Evolutionary conservation across 2,329 filamentous ascomycete genomes (phyloP).

Genomic region (Aureobasidium subglaciale): DNA sequence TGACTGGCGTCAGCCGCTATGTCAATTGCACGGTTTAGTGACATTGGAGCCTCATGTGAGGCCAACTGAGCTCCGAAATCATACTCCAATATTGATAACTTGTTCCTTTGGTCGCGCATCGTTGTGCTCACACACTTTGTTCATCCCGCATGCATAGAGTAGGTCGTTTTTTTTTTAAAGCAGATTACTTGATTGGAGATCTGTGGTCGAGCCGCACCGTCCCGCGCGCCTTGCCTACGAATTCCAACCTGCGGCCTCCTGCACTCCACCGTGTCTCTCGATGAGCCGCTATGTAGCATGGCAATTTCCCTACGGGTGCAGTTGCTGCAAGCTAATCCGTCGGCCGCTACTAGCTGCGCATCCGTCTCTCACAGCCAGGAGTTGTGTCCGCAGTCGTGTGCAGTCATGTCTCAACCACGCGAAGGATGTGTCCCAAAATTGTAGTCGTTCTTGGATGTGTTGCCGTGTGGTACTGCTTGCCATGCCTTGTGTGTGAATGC

Average conservation of each 20-base stretch:
- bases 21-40: background rate
- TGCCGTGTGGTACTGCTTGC: too few species aligned
- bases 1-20: background rate
- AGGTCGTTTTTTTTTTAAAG: background rate
- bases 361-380: background rate
- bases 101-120: background rate
- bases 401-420: too few species aligned
- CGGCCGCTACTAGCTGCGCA: background rate
- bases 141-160: background rate
- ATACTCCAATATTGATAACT: background rate
- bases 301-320: background rate
- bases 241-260: background rate
- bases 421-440: too few species aligned
- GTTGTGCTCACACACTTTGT: background rate
- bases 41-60: background rate
- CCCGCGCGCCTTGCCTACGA: conserved; percentile 2
- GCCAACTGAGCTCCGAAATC: background rate
- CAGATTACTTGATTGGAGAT: background rate
- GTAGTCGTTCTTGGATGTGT: too few species aligned
- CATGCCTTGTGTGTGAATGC: too few species aligned
- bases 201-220: background rate
- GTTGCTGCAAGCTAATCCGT: background rate
- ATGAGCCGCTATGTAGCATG: background rate
- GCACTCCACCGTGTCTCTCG: background rate
- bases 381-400: background rate